Evolutionary conservation across 352 stramenopile genomes (phyloP).

Genomic region (Phytophthora nicotianae): DNA sequence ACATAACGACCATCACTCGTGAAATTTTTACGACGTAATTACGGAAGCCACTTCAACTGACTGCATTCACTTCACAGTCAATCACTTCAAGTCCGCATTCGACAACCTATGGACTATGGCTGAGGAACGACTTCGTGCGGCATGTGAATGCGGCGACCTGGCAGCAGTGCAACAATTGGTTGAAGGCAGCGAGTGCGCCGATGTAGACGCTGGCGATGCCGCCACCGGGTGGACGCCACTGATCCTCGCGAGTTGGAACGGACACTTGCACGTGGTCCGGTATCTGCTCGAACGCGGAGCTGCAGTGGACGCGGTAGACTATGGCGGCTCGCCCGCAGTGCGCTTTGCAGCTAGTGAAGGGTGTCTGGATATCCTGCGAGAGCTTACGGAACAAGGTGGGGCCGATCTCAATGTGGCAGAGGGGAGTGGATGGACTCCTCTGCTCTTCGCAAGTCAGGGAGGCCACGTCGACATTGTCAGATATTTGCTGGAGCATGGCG

Average conservation of each 20-base stretch:
- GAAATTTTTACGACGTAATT: constrained; percentile 5
- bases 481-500: not conserved
- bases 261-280: constrained; percentile 1
- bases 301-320: not conserved
- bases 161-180: not conserved
- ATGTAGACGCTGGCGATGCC: not conserved
- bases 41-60: constrained; percentile 1
- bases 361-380: not conserved
- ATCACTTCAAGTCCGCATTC: not conserved
- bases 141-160: not conserved
- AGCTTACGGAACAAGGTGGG: not conserved
- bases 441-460: not conserved
- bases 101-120: not conserved
- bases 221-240: constrained; percentile 1
- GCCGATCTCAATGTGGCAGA: not conserved
- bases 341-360: not conserved
- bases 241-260: not conserved
- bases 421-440: not conserved
- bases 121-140: not conserved
- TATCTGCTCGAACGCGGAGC: constrained; percentile 3
- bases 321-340: not conserved
- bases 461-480: not conserved
- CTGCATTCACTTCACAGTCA: not conserved
- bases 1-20: constrained; percentile 22
- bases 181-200: not conserved